Evolutionary conservation across 805 yeast genomes (phyloP).

Genomic region (Metschnikowia reukaufii): DNA sequence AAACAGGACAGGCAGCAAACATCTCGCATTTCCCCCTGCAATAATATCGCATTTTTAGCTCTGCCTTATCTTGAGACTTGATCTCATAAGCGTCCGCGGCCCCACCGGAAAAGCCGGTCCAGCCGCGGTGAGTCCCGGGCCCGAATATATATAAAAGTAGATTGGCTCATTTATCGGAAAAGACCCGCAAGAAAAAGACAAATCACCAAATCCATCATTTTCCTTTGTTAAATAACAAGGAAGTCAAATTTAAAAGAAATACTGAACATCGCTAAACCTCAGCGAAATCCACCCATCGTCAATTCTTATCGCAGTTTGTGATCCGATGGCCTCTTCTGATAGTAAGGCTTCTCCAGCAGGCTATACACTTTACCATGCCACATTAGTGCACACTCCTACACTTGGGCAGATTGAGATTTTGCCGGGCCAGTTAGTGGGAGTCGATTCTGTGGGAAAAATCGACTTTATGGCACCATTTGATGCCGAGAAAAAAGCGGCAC

Average conservation of each 20-base stretch:
- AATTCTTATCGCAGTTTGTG: too few relatives aligned
- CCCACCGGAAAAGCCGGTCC: slow-evolving; percentile 9
- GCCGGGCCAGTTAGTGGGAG: slow-evolving; percentile 61
- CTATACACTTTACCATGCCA: slow-evolving; percentile 60
- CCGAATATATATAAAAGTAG: neutral
- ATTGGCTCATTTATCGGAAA: too few relatives aligned
- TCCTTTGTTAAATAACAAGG: too few relatives aligned
- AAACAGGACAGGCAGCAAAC: too few relatives aligned
- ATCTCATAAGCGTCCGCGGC: neutral
- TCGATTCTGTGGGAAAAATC: slow-evolving; percentile 56
- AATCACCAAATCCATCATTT: too few relatives aligned
- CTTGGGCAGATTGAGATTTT: slow-evolving; percentile 58
- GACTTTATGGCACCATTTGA: slow-evolving; percentile 30
- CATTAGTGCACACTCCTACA: slow-evolving; percentile 69
- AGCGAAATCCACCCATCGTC: too few relatives aligned
- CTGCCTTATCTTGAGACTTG: slow-evolving; percentile 1
- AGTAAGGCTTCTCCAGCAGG: neutral
- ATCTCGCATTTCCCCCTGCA: too few relatives aligned
- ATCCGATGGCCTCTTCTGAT: too few relatives aligned
- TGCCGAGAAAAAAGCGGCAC: slow-evolving; percentile 12
- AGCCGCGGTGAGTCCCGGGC: neutral
- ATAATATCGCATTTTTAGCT: too few relatives aligned
- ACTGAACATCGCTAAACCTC: too few relatives aligned
- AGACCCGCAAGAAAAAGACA: too few relatives aligned
- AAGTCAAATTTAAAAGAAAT: too few relatives aligned